A percentile compares a stretch with the other conserved stretches of the same genome.
Evolutionary conservation across 495 filamentous ascomycete species (phyloP).

Genomic region (Aspergillus incahuasiensis): DNA sequence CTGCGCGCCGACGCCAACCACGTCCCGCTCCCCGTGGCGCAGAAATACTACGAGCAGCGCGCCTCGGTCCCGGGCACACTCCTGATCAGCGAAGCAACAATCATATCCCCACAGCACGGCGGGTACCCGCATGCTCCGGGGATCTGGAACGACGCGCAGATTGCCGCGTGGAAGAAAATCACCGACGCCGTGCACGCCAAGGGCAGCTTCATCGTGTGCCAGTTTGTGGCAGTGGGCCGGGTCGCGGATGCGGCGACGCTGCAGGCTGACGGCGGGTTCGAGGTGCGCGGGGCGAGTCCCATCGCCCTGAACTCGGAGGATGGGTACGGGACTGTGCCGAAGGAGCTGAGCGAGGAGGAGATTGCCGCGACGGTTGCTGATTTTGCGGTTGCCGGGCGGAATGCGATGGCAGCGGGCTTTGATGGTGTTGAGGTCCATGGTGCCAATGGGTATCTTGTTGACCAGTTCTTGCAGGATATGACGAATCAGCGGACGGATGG

Average conservation of each 20-base stretch:
- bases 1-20: constrained; percentile 32
- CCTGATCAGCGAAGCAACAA: constrained; percentile 57
- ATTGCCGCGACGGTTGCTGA: constrained; percentile 51
- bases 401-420: constrained; percentile 64
- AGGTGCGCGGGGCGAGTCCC: constrained; percentile 32
- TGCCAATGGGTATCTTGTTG: constrained; percentile 70
- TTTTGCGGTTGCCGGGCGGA: constrained; percentile 55
- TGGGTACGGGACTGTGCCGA: constrained; percentile 26
- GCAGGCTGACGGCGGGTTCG: constrained; percentile 16
- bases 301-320: constrained; percentile 20
- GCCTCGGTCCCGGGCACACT: constrained; percentile 46
- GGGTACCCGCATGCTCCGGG: constrained; percentile 45
- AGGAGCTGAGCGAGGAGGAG: constrained; percentile 49
- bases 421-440: constrained; percentile 75
- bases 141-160: constrained; percentile 42
- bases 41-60: constrained; percentile 51
- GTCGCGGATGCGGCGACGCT: constrained; percentile 40
- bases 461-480: constrained; percentile 65
- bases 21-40: constrained; percentile 28
- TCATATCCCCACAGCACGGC: constrained; percentile 49
- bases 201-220: constrained; percentile 46
- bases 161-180: constrained; percentile 43
- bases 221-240: constrained; percentile 58
- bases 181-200: constrained; percentile 48
- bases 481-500: constrained; percentile 58